Conservation (phyloP, 805 yeast genomes). For the Ogataea sp. region DNA sequence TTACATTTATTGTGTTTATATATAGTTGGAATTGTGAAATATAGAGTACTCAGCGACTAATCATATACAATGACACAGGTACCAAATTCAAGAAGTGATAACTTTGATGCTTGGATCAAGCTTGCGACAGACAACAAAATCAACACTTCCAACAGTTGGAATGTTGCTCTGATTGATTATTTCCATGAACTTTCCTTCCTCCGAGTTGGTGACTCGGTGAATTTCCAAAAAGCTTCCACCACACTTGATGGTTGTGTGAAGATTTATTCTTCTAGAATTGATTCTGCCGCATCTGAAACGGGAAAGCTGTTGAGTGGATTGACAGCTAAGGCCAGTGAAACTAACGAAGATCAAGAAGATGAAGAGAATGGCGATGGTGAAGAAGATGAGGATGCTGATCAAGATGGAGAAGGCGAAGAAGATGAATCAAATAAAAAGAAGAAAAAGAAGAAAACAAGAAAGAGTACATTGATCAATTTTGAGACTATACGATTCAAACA, state of each 20-base stretch:
- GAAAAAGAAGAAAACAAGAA: constrained; percentile 12
- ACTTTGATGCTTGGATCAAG: constrained; percentile 75
- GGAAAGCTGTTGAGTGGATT: constrained; percentile 58
- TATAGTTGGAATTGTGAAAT: not conserved
- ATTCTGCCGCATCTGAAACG: constrained; percentile 86
- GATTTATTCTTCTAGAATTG: constrained; percentile 85
- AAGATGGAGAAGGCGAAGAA: constrained; percentile 11
- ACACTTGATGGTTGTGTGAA: constrained; percentile 93
- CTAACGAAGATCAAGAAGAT: constrained; percentile 7
- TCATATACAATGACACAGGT: not conserved
- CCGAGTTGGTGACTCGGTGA: constrained; percentile 69
- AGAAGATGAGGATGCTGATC: constrained; percentile 12
- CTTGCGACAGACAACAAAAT: constrained; percentile 80
- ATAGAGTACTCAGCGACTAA: not conserved
- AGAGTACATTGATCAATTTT: constrained; percentile 29
- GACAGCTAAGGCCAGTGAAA: constrained; percentile 23
- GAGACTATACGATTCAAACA: constrained; percentile 34
- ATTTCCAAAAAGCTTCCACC: constrained; percentile 85
- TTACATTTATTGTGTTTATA: not conserved
- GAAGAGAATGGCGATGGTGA: constrained; percentile 11
- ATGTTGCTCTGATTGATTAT: constrained; percentile 83
- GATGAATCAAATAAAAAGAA: constrained; percentile 11
- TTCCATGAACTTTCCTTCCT: constrained; percentile 76
- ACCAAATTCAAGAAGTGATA: constrained; percentile 25
- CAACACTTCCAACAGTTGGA: constrained; percentile 82